Evolutionary conservation across 129 eudicot genomes (phyloP).

Genomic region (Arctium minus): DNA sequence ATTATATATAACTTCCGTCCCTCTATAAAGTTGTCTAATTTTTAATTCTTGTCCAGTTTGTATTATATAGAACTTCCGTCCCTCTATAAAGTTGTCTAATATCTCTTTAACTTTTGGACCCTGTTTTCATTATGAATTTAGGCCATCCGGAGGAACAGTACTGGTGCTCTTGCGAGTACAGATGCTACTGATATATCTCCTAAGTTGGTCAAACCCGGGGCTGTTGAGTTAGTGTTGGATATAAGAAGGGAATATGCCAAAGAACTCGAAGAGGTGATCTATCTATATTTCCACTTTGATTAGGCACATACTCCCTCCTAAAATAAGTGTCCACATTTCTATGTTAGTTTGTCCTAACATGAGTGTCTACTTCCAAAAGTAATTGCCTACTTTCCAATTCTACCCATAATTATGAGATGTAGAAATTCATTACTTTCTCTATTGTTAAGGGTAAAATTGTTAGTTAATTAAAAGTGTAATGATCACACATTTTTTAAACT

Average conservation of each 20-base stretch:
- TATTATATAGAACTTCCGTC: background rate
- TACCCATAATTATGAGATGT: background rate
- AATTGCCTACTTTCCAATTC: background rate
- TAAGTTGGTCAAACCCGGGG: constrained; percentile 56
- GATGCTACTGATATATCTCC: constrained; percentile 50
- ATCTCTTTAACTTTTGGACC: background rate
- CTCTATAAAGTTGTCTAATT: background rate
- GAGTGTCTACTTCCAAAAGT: background rate
- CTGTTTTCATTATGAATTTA: constrained; percentile 22
- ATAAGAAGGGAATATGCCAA: constrained; percentile 74
- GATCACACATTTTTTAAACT: too few relatives aligned
- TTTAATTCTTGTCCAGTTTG: background rate
- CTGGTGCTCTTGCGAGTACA: constrained; percentile 22
- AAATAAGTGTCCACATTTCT: background rate
- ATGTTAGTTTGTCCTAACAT: too few relatives aligned
- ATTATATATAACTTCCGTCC: background rate
- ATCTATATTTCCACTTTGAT: constrained; percentile 2
- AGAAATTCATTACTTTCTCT: too few relatives aligned
- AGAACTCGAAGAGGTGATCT: constrained; percentile 75
- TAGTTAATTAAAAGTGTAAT: too few relatives aligned
- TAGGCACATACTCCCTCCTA: background rate
- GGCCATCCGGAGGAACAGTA: constrained; percentile 58
- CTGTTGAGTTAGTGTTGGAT: constrained; percentile 65
- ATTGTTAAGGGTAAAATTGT: too few relatives aligned
- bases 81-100: background rate